phyloP scores from a whole-genome alignment of 108 stramenopile species.

The Discostella stelligeroides region DNA sequence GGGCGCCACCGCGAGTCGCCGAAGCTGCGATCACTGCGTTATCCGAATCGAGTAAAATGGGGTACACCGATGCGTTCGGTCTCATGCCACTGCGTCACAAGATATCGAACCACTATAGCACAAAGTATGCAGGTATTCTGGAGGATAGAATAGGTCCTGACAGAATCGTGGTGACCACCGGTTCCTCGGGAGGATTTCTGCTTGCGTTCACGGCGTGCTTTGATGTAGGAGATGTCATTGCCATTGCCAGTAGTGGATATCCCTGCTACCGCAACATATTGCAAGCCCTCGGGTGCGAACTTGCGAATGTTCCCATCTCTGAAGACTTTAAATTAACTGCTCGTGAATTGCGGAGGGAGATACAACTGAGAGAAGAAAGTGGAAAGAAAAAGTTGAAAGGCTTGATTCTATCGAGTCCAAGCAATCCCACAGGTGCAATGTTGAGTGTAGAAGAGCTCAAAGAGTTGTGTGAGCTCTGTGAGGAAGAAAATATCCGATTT shows the following conservation, averaged over 20 bases:
- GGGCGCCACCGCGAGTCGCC: constrained; percentile 77
- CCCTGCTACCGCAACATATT: constrained; percentile 95
- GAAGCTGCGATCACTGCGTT: constrained; percentile 72
- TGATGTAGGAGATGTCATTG: constrained; percentile 83
- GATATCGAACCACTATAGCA: constrained; percentile 71
- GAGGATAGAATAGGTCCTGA: constrained; percentile 37
- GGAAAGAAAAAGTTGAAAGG: constrained; percentile 63
- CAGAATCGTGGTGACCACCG: constrained; percentile 87
- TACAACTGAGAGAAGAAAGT: constrained; percentile 47
- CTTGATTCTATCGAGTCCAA: constrained; percentile 81
- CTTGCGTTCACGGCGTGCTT: constrained; percentile 89
- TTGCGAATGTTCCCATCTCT: constrained; percentile 72
- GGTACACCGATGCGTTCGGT: constrained; percentile 93
- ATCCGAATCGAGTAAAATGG: constrained; percentile 46
- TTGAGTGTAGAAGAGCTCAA: constrained; percentile 73
- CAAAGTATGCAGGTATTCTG: constrained; percentile 49
- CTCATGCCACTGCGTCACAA: constrained; percentile 64
- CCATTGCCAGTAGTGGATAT: constrained; percentile 84
- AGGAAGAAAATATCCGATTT: constrained; percentile 78
- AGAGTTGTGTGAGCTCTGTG: constrained; percentile 82
- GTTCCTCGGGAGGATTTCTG: constrained; percentile 87
- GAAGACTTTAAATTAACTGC: constrained; percentile 87
- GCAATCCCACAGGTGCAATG: constrained; percentile 93
- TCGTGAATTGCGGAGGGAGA: constrained; percentile 63
- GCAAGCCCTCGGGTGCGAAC: constrained; percentile 68